phyloP scores from a whole-genome alignment of 176 grass and related monocot species.

The Tuctoria greenei region DNA sequence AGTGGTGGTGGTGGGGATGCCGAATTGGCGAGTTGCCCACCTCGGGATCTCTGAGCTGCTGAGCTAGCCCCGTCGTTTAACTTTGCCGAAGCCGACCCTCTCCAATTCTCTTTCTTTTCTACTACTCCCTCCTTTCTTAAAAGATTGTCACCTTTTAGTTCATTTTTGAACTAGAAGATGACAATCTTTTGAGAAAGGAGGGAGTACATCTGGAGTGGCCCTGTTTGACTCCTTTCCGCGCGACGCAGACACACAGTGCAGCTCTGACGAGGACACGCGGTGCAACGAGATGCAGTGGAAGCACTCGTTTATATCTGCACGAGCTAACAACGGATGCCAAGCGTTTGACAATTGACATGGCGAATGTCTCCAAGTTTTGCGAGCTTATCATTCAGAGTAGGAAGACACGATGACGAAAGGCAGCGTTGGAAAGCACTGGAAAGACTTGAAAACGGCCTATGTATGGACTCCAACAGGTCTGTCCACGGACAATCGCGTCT shows the following conservation, averaged over 20 bases:
- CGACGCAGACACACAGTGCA: background rate
- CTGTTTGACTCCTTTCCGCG: constrained; percentile 15
- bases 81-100: background rate
- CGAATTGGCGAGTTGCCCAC: background rate
- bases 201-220: constrained; percentile 2
- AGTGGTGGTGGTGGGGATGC: background rate
- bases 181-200: too few relatives aligned
- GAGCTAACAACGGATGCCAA: background rate
- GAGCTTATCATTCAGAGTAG: background rate
- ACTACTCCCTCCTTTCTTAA: too few relatives aligned
- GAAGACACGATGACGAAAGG: background rate
- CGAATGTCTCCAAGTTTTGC: background rate
- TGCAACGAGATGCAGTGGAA: background rate
- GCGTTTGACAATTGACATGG: background rate
- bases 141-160: too few relatives aligned
- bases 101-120: background rate
- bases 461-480: too few relatives aligned
- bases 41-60: background rate
- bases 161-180: too few relatives aligned
- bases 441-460: background rate
- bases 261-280: background rate
- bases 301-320: background rate
- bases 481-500: too few relatives aligned
- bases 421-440: background rate
- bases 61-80: background rate